Evolutionary conservation across 345 rosid species (phyloP), one percentile per base, ranked within the genome.

Genomic region (Cochlearia excelsa): DNA sequence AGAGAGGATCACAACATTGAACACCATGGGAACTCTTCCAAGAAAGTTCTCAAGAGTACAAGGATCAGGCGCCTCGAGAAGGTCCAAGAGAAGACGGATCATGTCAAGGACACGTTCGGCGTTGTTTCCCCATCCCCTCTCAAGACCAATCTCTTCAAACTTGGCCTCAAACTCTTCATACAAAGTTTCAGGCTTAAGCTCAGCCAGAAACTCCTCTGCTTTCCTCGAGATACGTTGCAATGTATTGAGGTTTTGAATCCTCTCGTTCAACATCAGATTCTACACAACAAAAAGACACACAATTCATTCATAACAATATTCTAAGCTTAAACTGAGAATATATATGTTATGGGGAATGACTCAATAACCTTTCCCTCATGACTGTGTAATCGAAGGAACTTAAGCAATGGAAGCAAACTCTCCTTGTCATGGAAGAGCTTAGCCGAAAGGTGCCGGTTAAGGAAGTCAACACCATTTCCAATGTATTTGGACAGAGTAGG

Each of bases 371-470:
- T 84, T 3, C 90, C 95, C 80, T 87, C 71, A 74, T 83, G 84
- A 82, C 84, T 77, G 70, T 87, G 97, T 42, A 82, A 79, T 26
- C 72, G 79, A 57, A 90, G 88, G 68, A 90, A 90, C 65, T 87
- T 94, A 30, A 90, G 88, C 9, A 90, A 69, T 0, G 92, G 88
- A 67, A 70, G 88, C 78, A 87, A 61, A 61, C 90, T 90, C 69
- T 90, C 93, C 77, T 84, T 83, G 73, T 87, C 95, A 55, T 90
- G 90, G 77, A 87, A 90, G 59, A 90, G 77, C 69, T 90, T 90
- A 1, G 97, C 95, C 1, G 97, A 90, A 55, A 91, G 92, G 61
- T 91, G 96, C 27, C 98, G 92, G n/a, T 91, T 91, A 37, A 86
- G 98, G 74, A 88, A 91, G 72, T 91, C 96, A 26, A 91, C 96